Evolutionary conservation across 352 stramenopile species (phyloP).

Genomic region (Thraustochytrium striatum): DNA sequence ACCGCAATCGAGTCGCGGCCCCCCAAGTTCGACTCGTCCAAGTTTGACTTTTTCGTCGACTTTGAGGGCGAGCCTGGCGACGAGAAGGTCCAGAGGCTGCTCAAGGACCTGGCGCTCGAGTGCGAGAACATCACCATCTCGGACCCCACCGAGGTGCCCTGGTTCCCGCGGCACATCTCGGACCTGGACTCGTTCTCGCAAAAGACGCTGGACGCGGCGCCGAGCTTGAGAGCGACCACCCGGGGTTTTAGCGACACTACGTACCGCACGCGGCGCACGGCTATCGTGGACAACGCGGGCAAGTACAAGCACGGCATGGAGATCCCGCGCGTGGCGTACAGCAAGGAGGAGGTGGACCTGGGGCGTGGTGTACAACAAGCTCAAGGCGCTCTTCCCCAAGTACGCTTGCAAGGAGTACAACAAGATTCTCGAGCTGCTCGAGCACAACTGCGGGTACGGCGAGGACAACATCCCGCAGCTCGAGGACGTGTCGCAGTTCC

Average conservation of each 20-base stretch:
- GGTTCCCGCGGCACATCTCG: conserved; percentile 71
- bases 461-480: conserved; percentile 89
- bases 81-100: conserved; percentile 69
- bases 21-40: conserved; percentile 73
- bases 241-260: conserved; percentile 85
- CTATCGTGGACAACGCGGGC: conserved; percentile 78
- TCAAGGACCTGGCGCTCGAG: conserved; percentile 75
- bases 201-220: conserved; percentile 87
- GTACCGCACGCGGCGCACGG: conserved; percentile 79
- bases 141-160: conserved; percentile 61
- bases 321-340: conserved; percentile 91
- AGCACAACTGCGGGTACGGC: conserved; percentile 87
- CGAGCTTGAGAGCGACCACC: conserved; percentile 85
- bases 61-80: conserved; percentile 57
- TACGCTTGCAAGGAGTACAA: conserved; percentile 95
- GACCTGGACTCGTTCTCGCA: conserved; percentile 75
- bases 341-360: conserved; percentile 77
- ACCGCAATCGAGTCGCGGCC: conserved; percentile 90
- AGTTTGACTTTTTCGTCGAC: conserved; percentile 86
- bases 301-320: conserved; percentile 79
- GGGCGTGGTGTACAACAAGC: conserved; percentile 59
- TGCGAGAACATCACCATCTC: conserved; percentile 83
- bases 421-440: conserved; percentile 83
- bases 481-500: conserved; percentile 86
- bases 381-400: conserved; percentile 84